These are phyloP conservation scores for Saprolegnia parasitica DNA, from an alignment of 352 stramenopile genomes.

Conservation along the genomic window DNA sequence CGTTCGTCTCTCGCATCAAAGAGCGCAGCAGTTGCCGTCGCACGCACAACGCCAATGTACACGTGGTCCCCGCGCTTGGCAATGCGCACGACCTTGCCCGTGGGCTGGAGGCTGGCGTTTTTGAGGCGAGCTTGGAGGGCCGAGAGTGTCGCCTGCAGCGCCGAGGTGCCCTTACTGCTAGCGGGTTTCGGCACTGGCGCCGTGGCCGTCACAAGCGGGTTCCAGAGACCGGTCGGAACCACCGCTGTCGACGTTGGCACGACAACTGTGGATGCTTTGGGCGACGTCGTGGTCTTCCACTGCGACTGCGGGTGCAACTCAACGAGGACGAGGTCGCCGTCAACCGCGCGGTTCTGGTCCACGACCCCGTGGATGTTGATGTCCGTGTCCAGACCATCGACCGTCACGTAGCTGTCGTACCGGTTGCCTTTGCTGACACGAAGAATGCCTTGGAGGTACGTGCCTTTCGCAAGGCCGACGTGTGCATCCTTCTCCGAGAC, in stretches of 20 bases:
- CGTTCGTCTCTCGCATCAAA: constrained; percentile 66
- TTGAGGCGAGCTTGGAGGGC: constrained; percentile 37
- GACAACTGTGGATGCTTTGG: background rate
- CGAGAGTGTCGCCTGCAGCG: constrained; percentile 33
- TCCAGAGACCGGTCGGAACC: background rate
- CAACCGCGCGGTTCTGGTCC: constrained; percentile 69
- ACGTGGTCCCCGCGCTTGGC: constrained; percentile 46
- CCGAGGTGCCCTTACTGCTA: constrained; percentile 32
- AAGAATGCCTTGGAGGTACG: constrained; percentile 54
- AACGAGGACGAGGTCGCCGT: constrained; percentile 76
- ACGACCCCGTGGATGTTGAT: constrained; percentile 64
- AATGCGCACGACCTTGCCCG: constrained; percentile 65
- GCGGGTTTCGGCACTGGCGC: constrained; percentile 3
- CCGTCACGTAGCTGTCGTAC: constrained; percentile 69
- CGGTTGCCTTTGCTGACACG: constrained; percentile 70
- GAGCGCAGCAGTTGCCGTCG: constrained; percentile 56
- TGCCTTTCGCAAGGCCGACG: constrained; percentile 32
- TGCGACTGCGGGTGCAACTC: constrained; percentile 45
- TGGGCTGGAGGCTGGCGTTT: constrained; percentile 42
- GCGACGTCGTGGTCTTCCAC: constrained; percentile 33
- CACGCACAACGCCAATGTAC: constrained; percentile 56
- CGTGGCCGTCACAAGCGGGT: constrained; percentile 15
- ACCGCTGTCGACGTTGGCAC: background rate
- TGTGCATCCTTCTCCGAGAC: background rate
- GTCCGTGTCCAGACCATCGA: constrained; percentile 69